A percentile compares a stretch with the other conserved stretches of the same genome.
Conservation (phyloP, 1,139 yeast species). For the Blastobotrys buckinghamii region DNA sequence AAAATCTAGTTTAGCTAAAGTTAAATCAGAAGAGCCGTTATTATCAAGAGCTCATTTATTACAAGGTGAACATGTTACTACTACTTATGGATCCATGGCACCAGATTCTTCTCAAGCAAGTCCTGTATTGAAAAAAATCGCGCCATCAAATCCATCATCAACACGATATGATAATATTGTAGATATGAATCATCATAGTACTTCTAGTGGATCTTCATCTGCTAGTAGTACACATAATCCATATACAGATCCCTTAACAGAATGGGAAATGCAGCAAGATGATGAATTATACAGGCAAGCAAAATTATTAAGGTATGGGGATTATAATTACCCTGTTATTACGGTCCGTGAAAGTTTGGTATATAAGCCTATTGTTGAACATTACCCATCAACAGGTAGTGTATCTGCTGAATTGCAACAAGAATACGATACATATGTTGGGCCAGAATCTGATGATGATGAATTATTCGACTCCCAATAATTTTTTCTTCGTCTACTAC, state of each 20-base stretch:
- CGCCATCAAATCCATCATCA: neutral
- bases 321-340: constrained; percentile 53
- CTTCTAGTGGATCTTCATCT: neutral
- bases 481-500: too few species aligned
- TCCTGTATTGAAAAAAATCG: neutral
- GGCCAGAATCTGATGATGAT: constrained; percentile 13
- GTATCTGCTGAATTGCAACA: constrained; percentile 16
- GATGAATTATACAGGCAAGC: constrained; percentile 41
- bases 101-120: neutral
- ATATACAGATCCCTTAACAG: neutral
- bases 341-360: constrained; percentile 40
- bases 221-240: neutral
- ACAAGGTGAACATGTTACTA: constrained; percentile 3
- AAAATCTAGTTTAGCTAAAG: constrained; percentile 12
- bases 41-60: constrained; percentile 3
- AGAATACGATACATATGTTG: constrained; percentile 13
- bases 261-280: constrained; percentile 37
- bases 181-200: neutral
- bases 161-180: neutral
- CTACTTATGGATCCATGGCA: constrained; percentile 9
- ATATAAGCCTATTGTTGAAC: constrained; percentile 20
- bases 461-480: constrained; percentile 11
- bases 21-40: constrained; percentile 3
- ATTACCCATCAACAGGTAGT: constrained; percentile 18
- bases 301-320: constrained; percentile 45